A percentile compares a stretch with the other conserved stretches of the same genome.
Evolutionary conservation across 305 asterid genomes (phyloP).

Genomic region (Fraxinus paxiana): DNA sequence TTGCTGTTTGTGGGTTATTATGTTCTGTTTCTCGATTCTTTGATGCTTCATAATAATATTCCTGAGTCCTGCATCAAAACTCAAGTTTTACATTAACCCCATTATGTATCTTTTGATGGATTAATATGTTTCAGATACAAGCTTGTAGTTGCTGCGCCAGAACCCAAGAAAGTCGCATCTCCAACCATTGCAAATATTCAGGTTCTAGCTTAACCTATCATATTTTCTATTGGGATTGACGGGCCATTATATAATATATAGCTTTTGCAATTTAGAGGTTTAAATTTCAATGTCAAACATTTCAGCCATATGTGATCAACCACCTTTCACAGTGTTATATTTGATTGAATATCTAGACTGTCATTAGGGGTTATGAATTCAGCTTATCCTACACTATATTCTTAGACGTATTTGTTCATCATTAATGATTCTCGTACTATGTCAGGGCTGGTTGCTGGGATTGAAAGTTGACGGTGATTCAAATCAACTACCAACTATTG

Average conservation of each 20-base stretch:
- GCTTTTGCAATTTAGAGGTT: not conserved
- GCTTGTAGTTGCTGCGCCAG: constrained; percentile 61
- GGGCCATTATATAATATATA: not conserved
- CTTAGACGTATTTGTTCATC: not conserved
- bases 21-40: not conserved
- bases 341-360: not conserved
- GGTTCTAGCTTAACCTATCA: constrained; percentile 41
- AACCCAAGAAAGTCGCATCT: constrained; percentile 83
- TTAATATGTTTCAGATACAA: constrained; percentile 61
- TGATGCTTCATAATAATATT: not conserved
- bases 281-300: constrained; percentile 29
- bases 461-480: constrained; percentile 66
- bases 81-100: not conserved
- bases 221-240: constrained; percentile 18
- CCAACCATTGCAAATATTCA: constrained; percentile 81
- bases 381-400: not conserved
- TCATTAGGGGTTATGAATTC: not conserved
- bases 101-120: constrained; percentile 10
- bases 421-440: constrained; percentile 5
- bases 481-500: constrained; percentile 78
- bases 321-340: not conserved
- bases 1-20: not conserved
- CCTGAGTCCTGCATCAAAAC: constrained; percentile 7
- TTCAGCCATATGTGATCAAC: constrained; percentile 38
- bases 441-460: constrained; percentile 52